A percentile compares a stretch with the other conserved stretches of the same genome.
Conservation (phyloP, 2,329 filamentous ascomycete species). For the Cladophialophora yegresii region DNA sequence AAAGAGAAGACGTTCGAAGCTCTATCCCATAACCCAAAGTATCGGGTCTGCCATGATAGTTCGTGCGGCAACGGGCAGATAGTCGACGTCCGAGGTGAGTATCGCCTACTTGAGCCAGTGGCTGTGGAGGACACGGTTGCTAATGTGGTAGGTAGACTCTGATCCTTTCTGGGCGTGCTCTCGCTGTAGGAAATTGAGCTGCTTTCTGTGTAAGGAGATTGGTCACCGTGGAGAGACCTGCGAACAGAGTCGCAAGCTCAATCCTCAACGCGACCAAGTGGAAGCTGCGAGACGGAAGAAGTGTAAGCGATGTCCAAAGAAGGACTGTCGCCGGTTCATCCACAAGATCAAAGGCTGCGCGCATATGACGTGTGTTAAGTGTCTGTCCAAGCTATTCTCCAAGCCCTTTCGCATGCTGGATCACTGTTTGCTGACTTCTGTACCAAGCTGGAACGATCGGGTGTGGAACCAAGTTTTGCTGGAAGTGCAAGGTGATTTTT, state of each 20-base stretch:
- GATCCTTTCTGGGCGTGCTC: neutral
- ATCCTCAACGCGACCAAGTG: neutral
- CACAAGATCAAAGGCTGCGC: slow-evolving; percentile 4
- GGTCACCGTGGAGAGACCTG: slow-evolving; percentile 1
- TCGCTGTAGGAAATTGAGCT: slow-evolving; percentile 1
- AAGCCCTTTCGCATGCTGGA: neutral
- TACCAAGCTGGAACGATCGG: neutral
- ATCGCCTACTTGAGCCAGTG: neutral
- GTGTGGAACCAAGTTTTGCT: slow-evolving; percentile 3
- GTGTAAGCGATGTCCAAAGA: slow-evolving; percentile 1
- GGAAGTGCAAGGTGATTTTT: slow-evolving; percentile 2
- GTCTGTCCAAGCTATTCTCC: neutral
- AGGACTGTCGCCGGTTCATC: neutral
- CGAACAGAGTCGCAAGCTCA: slow-evolving; percentile 1
- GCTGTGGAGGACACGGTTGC: neutral
- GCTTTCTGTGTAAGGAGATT: neutral
- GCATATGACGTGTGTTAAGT: slow-evolving; percentile 5
- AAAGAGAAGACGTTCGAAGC: slow-evolving; percentile 3
- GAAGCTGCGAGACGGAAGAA: neutral
- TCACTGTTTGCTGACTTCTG: neutral
- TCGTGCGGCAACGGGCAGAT: neutral
- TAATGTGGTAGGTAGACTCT: neutral
- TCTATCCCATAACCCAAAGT: neutral
- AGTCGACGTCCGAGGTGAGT: neutral
- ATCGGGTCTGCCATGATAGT: neutral